Base-by-base conservation (phyloP, 805 yeast genomes). In the Pichia nakasei region DNA sequence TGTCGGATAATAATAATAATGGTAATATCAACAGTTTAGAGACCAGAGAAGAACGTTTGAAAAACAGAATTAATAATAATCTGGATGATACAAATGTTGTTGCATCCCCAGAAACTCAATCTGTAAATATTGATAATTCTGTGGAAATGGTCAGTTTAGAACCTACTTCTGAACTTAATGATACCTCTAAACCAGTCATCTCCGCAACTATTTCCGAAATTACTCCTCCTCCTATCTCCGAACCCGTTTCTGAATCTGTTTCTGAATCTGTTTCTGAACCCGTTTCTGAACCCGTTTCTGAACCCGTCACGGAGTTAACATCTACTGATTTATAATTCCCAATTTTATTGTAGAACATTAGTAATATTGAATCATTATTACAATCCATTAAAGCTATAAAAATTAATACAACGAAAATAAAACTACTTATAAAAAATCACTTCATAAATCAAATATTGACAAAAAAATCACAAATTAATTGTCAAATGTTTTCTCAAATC, bases 11-110 rank as follows among this genome's bases (percentile, higher is more conserved):
- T 20, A 35, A 22, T 22, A 15, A 22, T 19, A 34, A 27, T n/a
- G 24, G 38, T 9, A 22, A 19, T 13, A 3, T 17, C 8, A 29
- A 43, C 36, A 19, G 19, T 49, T 68, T 19, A 9, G 51, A 39
- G 40, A 61, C 78, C 24, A 60, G 71, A 43, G 57, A 55, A 11
- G 67, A 61, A 37, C 49, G 65, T 38, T 26, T 53, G 20, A 52
- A 42, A 35, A 49, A 54, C 24, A 46, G 63, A 42, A 43, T 40
- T 22, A 24, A 31, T 17, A 17, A 32, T 32, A 12, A 15, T 15
- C 12, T 8, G 9, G 32, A 27, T 27, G n/a, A 27, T 27, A 9
- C 12, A 27, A 15, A 27, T 6, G 15, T 15, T 27, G 5, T 15
- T 27, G 32, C 12, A 24, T 3, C 27, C 3, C 27, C 27, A 17